A percentile compares a stretch with the other conserved stretches of the same genome.
Evolutionary conservation across 1,284 basidiomycete genomes (phyloP).

Genomic region (Xerocomus amazonicus): DNA sequence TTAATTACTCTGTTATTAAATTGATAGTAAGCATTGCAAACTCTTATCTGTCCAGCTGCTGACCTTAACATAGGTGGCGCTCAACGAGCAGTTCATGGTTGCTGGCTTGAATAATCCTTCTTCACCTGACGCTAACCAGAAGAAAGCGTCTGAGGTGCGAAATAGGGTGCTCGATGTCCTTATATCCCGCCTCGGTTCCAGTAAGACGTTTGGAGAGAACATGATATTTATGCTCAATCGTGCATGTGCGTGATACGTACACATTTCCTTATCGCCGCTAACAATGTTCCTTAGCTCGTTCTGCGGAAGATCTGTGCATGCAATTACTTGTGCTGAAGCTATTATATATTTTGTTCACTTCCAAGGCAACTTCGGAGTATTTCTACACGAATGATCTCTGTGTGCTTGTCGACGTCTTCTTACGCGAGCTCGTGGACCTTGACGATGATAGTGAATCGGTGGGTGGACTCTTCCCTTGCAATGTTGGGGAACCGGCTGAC

Average conservation of each 20-base stretch:
- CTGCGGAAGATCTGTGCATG: constrained; percentile 90
- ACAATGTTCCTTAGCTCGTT: constrained; percentile 53
- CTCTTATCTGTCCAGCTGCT: constrained; percentile 1
- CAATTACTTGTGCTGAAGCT: constrained; percentile 94
- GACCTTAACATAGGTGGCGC: constrained; percentile 61
- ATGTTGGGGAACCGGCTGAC: constrained; percentile 1
- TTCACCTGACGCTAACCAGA: constrained; percentile 19
- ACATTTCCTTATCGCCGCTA: background rate
- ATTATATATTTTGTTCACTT: constrained; percentile 93
- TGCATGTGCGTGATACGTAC: constrained; percentile 57
- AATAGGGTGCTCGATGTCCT: constrained; percentile 86
- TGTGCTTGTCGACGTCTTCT: constrained; percentile 94
- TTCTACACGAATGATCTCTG: constrained; percentile 98
- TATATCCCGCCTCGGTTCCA: constrained; percentile 76
- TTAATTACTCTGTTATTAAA: constrained; percentile 94
- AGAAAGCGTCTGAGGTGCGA: constrained; percentile 36
- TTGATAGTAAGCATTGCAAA: constrained; percentile 62
- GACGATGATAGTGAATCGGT: constrained; percentile 94
- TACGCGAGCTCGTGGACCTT: constrained; percentile 86
- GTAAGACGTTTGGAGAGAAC: constrained; percentile 96
- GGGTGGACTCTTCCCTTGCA: constrained; percentile 30
- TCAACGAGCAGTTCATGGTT: constrained; percentile 99
- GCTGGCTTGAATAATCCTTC: constrained; percentile 42
- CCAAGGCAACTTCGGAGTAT: constrained; percentile 89
- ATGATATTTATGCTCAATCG: constrained; percentile 99